These are phyloP conservation scores for Podospora pseudocomata DNA, from an alignment of 495 filamentous ascomycete genomes.

Conservation along the genomic window DNA sequence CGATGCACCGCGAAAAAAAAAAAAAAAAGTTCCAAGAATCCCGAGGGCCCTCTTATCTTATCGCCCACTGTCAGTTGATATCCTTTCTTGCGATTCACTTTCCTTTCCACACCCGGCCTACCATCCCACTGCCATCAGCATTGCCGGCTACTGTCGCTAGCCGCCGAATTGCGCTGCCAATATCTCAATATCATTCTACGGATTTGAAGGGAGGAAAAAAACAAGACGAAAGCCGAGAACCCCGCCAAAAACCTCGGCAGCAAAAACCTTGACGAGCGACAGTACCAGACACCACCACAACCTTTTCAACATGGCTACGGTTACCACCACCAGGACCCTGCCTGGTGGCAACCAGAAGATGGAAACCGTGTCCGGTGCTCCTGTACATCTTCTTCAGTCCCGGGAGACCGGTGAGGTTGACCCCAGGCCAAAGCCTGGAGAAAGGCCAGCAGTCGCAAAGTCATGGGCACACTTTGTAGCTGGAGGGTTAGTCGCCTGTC, in stretches of 20 bases:
- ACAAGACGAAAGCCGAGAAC: neutral
- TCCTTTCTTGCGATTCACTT: neutral
- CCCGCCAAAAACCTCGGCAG: neutral
- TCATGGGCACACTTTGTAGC: slow-evolving; percentile 88
- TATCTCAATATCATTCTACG: neutral
- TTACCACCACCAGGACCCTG: slow-evolving; percentile 22
- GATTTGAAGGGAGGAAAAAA: neutral
- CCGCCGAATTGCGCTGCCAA: neutral
- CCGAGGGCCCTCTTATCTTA: neutral
- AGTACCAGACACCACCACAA: neutral
- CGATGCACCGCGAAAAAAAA: neutral
- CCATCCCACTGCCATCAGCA: neutral
- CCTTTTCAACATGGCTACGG: slow-evolving; percentile 21
- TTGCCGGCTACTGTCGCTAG: neutral
- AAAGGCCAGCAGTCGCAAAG: slow-evolving; percentile 57
- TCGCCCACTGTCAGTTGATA: neutral
- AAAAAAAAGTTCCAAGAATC: neutral
- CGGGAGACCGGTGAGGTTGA: slow-evolving; percentile 59
- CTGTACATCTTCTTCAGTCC: slow-evolving; percentile 50
- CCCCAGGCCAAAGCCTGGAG: slow-evolving; percentile 33
- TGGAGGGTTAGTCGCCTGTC: slow-evolving; percentile 61
- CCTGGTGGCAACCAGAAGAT: slow-evolving; percentile 23
- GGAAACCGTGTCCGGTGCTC: slow-evolving; percentile 9
- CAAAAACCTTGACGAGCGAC: slow-evolving; percentile 2
- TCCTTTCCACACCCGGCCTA: neutral